Percentiles rank a stretch among this genome's conserved stretches.
Conservation (phyloP, 1,284 basidiomycete genomes). For the Dichomitus squalens region DNA sequence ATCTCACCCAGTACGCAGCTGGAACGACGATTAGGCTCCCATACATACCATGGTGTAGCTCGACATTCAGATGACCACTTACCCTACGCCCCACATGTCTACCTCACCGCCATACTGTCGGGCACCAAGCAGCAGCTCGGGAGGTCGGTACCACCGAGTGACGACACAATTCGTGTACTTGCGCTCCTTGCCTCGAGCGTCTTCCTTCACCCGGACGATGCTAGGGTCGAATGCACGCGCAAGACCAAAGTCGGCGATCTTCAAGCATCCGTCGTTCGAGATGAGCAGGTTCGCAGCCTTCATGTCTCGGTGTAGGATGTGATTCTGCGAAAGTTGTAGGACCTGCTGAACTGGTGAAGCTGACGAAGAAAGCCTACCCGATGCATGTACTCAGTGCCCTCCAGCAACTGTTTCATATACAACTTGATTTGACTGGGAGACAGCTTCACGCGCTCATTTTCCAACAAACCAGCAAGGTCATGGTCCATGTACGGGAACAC, state of each 20-base stretch:
- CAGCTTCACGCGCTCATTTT: conserved; percentile 86
- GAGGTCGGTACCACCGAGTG: conserved; percentile 98
- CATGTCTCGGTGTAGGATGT: conserved; percentile 97
- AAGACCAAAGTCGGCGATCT: conserved; percentile 97
- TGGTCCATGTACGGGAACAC: conserved; percentile 99
- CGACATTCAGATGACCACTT: conserved; percentile 32
- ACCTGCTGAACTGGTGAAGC: conserved; percentile 5
- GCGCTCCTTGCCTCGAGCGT: conserved; percentile 53
- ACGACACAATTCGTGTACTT: conserved; percentile 98
- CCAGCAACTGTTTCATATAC: conserved; percentile 93
- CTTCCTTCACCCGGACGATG: conserved; percentile 43
- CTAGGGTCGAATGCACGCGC: conserved; percentile 75
- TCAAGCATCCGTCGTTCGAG: conserved; percentile 79
- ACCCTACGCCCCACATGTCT: conserved; percentile 99
- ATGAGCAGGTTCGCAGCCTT: conserved; percentile 98
- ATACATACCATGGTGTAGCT: not conserved
- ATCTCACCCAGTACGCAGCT: conserved; percentile 96
- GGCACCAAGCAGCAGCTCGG: conserved; percentile 91
- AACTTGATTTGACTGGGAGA: conserved; percentile 89
- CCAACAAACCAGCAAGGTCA: conserved; percentile 92
- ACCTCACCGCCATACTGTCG: conserved; percentile 91
- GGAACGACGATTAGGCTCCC: conserved; percentile 8
- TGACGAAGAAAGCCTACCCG: conserved; percentile 50
- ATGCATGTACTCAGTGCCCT: conserved; percentile 96
- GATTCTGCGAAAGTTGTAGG: conserved; percentile 61